A percentile compares a stretch with the other conserved stretches of the same genome.
These are phyloP conservation scores for Chaetomiaceae sp. DNA, from an alignment of 2,329 filamentous ascomycete genomes.

Conservation along the genomic window DNA sequence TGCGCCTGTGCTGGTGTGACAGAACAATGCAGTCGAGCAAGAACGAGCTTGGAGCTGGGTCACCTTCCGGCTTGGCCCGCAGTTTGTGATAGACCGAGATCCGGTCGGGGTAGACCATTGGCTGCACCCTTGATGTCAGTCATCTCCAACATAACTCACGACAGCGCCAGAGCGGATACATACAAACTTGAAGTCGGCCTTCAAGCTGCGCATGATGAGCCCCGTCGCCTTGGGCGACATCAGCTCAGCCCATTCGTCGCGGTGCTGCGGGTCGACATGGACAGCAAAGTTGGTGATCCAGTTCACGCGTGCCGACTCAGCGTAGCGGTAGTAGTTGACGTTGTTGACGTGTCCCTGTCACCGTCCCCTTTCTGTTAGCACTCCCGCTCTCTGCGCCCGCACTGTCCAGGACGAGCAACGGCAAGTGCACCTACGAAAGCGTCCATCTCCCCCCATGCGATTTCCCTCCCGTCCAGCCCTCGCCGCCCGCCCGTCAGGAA, in stretches of 20 bases:
- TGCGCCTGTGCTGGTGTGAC: constrained; percentile 66
- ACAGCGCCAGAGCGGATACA: constrained; percentile 25
- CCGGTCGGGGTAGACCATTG: constrained; percentile 75
- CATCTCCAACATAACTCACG: not conserved
- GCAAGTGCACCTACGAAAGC: constrained; percentile 31
- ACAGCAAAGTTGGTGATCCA: constrained; percentile 67
- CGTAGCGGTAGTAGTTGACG: constrained; percentile 74
- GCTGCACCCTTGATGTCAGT: constrained; percentile 43
- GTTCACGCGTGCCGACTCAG: constrained; percentile 73
- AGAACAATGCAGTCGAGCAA: constrained; percentile 58
- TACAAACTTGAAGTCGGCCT: constrained; percentile 83
- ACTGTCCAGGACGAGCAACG: too few species aligned
- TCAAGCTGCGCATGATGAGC: constrained; percentile 73
- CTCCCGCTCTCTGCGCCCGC: too few species aligned
- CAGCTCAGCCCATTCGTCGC: constrained; percentile 60
- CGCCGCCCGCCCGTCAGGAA: constrained; percentile 60
- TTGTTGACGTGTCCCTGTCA: constrained; percentile 75
- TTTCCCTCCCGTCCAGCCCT: constrained; percentile 58
- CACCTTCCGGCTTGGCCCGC: constrained; percentile 38
- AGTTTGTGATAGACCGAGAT: constrained; percentile 82
- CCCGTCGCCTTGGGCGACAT: constrained; percentile 62
- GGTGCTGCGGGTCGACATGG: constrained; percentile 54
- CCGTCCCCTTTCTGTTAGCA: too few species aligned
- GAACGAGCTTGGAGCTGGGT: constrained; percentile 46
- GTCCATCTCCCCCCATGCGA: constrained; percentile 86